These are phyloP conservation scores for Dictyophora rubrovolvata DNA, from an alignment of 768 basidiomycete species.

Conservation along the genomic window DNA sequence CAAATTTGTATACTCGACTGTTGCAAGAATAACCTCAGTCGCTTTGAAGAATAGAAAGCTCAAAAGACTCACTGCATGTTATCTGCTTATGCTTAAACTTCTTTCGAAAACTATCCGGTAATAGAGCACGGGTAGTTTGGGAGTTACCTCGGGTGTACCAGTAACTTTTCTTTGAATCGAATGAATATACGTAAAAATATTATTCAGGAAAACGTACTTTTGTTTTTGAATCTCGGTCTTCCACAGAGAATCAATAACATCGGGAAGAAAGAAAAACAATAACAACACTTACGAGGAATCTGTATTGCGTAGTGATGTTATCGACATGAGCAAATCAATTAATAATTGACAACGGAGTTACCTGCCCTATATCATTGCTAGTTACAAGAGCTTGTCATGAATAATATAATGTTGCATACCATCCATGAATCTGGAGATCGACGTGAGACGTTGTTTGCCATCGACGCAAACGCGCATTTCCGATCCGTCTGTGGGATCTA, in stretches of 20 bases:
- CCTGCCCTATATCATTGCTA: not conserved
- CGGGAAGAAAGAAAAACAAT: not conserved
- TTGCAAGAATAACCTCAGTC: not conserved
- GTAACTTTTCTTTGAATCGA: slow-evolving; percentile 34
- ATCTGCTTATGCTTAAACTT: slow-evolving; percentile 46
- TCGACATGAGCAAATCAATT: too few relatives aligned
- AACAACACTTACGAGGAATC: slow-evolving; percentile 2
- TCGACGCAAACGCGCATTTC: slow-evolving; percentile 37
- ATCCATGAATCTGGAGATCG: slow-evolving; percentile 38
- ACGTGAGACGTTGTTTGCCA: slow-evolving; percentile 43
- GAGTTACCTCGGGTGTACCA: slow-evolving; percentile 48
- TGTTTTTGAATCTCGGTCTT: slow-evolving; percentile 47
- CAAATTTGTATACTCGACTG: slow-evolving; percentile 62
- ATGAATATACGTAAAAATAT: not conserved
- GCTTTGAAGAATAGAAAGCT: not conserved
- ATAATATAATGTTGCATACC: slow-evolving; percentile 18
- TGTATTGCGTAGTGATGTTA: not conserved
- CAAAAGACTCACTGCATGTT: slow-evolving; percentile 47
- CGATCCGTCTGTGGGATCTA: slow-evolving; percentile 32
- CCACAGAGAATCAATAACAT: slow-evolving; percentile 15
- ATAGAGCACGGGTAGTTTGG: slow-evolving; percentile 33
- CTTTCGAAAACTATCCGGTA: slow-evolving; percentile 43
- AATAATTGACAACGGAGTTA: not conserved
- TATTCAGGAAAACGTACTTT: slow-evolving; percentile 16
- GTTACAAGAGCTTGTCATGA: slow-evolving; percentile 45